Conservation (phyloP, 2,329 filamentous ascomycete species). For the Beauveria asiatica region DNA sequence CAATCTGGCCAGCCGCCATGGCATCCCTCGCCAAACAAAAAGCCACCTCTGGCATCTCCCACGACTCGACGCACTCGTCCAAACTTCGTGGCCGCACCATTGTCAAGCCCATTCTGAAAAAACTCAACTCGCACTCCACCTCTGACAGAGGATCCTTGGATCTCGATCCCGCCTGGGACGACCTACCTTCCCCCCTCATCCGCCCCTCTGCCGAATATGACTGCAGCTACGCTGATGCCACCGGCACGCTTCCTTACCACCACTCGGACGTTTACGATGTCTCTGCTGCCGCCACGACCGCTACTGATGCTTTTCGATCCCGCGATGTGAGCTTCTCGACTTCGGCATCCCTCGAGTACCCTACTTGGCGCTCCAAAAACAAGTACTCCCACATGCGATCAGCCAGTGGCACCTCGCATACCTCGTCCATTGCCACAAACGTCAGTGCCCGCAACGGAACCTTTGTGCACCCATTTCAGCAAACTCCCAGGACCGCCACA, state of each 20-base stretch:
- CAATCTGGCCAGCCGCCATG: neutral
- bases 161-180: constrained; percentile 50
- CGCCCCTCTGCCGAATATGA: constrained; percentile 19
- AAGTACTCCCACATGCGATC: constrained; percentile 50
- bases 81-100: constrained; percentile 40
- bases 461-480: constrained; percentile 58
- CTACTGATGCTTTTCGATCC: constrained; percentile 14
- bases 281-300: constrained; percentile 14
- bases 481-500: constrained; percentile 52
- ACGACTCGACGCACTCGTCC: constrained; percentile 13
- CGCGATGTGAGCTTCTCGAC: constrained; percentile 41
- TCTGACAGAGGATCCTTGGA: constrained; percentile 57
- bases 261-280: constrained; percentile 12
- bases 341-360: constrained; percentile 25
- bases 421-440: constrained; percentile 45
- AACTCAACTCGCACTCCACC: constrained; percentile 35
- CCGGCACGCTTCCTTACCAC: too few species aligned
- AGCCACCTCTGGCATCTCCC: neutral
- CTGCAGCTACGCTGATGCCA: constrained; percentile 13
- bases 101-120: constrained; percentile 57
- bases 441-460: constrained; percentile 39
- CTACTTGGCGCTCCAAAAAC: constrained; percentile 21
- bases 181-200: constrained; percentile 33
- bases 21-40: neutral
- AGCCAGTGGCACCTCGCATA: constrained; percentile 49